Conservation (phyloP, 176 grass and related monocot species). For the Puccinellia tenuiflora region DNA sequence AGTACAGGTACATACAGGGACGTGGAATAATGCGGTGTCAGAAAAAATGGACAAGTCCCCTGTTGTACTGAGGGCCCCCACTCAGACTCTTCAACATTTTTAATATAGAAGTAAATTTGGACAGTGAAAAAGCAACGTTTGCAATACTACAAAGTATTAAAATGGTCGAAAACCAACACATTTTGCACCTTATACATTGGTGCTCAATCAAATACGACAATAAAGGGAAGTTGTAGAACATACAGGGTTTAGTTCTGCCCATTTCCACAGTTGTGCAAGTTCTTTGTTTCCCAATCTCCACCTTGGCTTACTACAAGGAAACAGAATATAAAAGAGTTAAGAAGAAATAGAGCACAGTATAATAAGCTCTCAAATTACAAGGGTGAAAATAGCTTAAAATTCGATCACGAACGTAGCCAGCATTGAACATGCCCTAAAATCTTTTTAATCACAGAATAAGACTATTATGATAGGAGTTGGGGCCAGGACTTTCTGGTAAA, state of each 20-base stretch:
- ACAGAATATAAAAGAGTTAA: background rate
- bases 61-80: background rate
- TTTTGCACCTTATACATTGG: slow-evolving; percentile 2
- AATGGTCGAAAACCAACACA: background rate
- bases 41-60: background rate
- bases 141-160: background rate
- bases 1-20: background rate
- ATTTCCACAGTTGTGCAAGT: slow-evolving; percentile 88
- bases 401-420: background rate
- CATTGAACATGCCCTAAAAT: background rate
- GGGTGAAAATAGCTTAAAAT: background rate
- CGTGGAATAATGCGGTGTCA: background rate
- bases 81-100: background rate
- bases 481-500: background rate
- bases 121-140: background rate
- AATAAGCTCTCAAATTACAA: background rate
- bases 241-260: slow-evolving; percentile 97
- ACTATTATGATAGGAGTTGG: background rate
- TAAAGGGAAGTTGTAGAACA: slow-evolving; percentile 21
- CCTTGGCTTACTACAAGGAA: slow-evolving; percentile 59
- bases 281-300: slow-evolving; percentile 96
- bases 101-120: background rate
- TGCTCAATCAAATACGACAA: background rate
- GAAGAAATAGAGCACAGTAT: background rate
- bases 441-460: slow-evolving; percentile 3